Evolutionary conservation across 352 stramenopile species (phyloP).

Genomic region (Globisporangium spinosum): DNA sequence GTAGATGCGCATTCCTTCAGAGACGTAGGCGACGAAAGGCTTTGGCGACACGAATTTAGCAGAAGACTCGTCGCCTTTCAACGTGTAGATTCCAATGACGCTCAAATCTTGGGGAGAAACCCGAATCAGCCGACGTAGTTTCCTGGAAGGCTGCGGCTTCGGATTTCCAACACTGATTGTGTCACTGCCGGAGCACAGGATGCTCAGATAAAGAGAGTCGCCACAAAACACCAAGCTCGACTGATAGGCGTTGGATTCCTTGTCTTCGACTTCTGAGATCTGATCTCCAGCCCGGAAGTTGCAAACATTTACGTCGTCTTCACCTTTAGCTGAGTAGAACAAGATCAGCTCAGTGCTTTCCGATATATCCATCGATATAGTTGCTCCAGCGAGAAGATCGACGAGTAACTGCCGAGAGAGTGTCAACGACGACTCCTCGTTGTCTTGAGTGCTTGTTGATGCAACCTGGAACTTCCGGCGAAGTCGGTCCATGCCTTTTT

Average conservation of each 20-base stretch:
- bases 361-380: slow-evolving; percentile 19
- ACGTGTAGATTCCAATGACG: slow-evolving; percentile 10
- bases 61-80: slow-evolving; percentile 1
- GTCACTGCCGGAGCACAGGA: slow-evolving; percentile 29
- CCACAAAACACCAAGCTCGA: slow-evolving; percentile 50
- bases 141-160: slow-evolving; percentile 5
- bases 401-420: slow-evolving; percentile 25
- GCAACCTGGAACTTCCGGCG: slow-evolving; percentile 13
- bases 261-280: slow-evolving; percentile 33
- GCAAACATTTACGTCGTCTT: slow-evolving; percentile 20
- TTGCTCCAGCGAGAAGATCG: slow-evolving; percentile 23
- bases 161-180: slow-evolving; percentile 16
- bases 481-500: slow-evolving; percentile 27
- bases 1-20: slow-evolving; percentile 54
- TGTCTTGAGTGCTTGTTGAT: slow-evolving; percentile 7
- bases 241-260: slow-evolving; percentile 24
- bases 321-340: slow-evolving; percentile 21
- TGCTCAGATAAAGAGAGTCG: slow-evolving; percentile 42
- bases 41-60: slow-evolving; percentile 14
- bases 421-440: slow-evolving; percentile 14
- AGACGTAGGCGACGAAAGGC: slow-evolving; percentile 37
- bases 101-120: slow-evolving; percentile 24
- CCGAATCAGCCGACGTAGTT: slow-evolving; percentile 23
- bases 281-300: slow-evolving; percentile 27
- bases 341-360: slow-evolving; percentile 28